These are phyloP conservation scores for Didymellaceae sp. DNA, from an alignment of 2,329 filamentous ascomycete species.

Conservation along the genomic window DNA sequence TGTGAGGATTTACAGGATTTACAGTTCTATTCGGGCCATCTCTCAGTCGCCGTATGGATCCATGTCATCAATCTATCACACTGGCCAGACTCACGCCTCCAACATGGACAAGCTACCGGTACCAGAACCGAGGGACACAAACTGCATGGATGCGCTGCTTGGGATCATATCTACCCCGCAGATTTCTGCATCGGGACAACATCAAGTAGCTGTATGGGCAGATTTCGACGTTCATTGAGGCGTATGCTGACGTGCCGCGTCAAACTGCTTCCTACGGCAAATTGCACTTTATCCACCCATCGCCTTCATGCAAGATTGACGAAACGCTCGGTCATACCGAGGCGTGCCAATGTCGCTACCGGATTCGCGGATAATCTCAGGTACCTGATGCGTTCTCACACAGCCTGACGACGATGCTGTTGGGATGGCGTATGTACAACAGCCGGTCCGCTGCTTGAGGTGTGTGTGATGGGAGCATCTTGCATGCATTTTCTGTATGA, in stretches of 20 bases:
- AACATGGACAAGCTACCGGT: background rate
- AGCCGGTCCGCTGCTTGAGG: background rate
- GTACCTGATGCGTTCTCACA: constrained; percentile 2
- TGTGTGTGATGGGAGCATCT: background rate
- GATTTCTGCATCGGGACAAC: background rate
- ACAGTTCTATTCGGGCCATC: background rate
- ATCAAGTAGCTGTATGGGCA: background rate
- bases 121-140: background rate
- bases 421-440: background rate
- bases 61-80: constrained; percentile 2
- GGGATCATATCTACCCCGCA: constrained; percentile 7
- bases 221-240: constrained; percentile 1
- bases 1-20: background rate
- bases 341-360: background rate
- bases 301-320: background rate
- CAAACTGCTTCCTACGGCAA: constrained; percentile 10
- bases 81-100: constrained; percentile 8
- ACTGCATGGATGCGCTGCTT: background rate
- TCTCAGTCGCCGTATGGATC: background rate
- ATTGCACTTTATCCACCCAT: constrained; percentile 11
- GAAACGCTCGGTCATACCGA: constrained; percentile 6
- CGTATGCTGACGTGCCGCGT: constrained; percentile 1
- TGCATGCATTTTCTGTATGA: constrained; percentile 2
- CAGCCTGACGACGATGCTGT: constrained; percentile 1
- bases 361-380: background rate